Percentiles rank a stretch among this genome's conserved stretches.
Evolutionary conservation across 495 filamentous ascomycete species (phyloP).

Genomic region (Penicillium longicatenatum): DNA sequence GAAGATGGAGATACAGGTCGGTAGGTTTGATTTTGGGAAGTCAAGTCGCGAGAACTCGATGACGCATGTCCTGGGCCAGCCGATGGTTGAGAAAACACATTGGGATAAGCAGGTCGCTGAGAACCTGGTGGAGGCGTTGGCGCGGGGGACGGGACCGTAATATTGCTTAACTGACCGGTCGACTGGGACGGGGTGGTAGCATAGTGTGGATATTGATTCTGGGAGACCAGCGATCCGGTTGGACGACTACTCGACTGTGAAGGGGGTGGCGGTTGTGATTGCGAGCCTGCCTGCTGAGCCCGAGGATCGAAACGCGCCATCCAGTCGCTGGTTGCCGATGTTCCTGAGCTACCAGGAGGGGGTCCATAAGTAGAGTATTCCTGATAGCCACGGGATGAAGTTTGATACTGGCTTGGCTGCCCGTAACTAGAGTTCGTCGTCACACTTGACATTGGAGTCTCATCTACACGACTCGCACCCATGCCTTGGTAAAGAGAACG

Average conservation of each 20-base stretch:
- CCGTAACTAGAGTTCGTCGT: constrained; percentile 29
- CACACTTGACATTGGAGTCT: constrained; percentile 17
- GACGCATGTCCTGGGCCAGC: constrained; percentile 25
- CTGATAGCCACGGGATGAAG: constrained; percentile 34
- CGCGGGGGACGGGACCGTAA: constrained; percentile 39
- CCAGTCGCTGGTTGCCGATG: constrained; percentile 45
- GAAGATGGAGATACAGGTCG: constrained; percentile 40
- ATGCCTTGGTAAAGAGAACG: constrained; percentile 23
- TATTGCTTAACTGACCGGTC: constrained; percentile 26
- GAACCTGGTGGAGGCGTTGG: constrained; percentile 42
- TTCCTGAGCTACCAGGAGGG: constrained; percentile 25
- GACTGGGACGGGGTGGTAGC: constrained; percentile 30
- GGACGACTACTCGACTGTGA: constrained; percentile 24
- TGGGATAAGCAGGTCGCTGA: constrained; percentile 40
- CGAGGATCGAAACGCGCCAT: constrained; percentile 50
- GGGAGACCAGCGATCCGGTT: constrained; percentile 25
- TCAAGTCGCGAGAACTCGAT: constrained; percentile 36
- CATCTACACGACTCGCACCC: constrained; percentile 31
- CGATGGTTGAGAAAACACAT: constrained; percentile 34
- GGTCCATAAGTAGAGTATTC: constrained; percentile 40
- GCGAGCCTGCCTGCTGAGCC: constrained; percentile 35
- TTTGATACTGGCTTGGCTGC: constrained; percentile 33
- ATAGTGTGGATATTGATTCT: constrained; percentile 36
- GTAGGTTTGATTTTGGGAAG: constrained; percentile 32
- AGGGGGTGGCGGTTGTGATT: constrained; percentile 22